A percentile compares a stretch with the other conserved stretches of the same genome.
phyloP scores from a whole-genome alignment of 2,329 filamentous ascomycete genomes.

The Sporothrix pallida region DNA sequence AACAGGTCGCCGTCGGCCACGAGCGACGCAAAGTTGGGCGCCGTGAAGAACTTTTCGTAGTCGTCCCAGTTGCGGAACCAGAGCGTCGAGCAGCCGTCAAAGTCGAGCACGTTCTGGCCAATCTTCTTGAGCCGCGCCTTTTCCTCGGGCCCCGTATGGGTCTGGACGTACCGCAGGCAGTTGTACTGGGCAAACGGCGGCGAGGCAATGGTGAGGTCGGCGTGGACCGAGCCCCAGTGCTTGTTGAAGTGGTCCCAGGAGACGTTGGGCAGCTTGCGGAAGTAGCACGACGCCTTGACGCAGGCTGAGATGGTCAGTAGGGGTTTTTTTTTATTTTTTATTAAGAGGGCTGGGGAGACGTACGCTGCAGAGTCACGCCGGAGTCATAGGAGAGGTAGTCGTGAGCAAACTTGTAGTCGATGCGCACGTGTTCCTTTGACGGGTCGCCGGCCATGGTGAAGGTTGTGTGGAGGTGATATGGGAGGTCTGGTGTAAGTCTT shows the following conservation, averaged over 20 bases:
- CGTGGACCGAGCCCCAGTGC: constrained; percentile 28
- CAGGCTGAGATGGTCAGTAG: background rate
- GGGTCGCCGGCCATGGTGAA: constrained; percentile 8
- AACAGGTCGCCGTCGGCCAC: constrained; percentile 24
- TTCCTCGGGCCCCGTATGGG: constrained; percentile 29
- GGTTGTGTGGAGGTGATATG: background rate
- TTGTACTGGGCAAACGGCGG: constrained; percentile 24
- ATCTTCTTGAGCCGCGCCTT: constrained; percentile 9
- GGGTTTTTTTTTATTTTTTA: background rate
- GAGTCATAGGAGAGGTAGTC: constrained; percentile 27
- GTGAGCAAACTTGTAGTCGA: constrained; percentile 30
- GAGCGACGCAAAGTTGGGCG: background rate
- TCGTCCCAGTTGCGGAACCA: constrained; percentile 31
- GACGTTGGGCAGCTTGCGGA: constrained; percentile 5
- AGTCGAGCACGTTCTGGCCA: constrained; percentile 14
- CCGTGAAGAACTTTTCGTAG: constrained; percentile 24
- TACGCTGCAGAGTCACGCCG: constrained; percentile 23
- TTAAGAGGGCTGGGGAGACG: background rate
- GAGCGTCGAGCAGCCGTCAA: constrained; percentile 31
- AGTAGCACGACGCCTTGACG: constrained; percentile 31
- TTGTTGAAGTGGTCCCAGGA: constrained; percentile 28
- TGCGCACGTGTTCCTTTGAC: constrained; percentile 23
- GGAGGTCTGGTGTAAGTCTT: background rate
- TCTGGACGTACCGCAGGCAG: constrained; percentile 27
- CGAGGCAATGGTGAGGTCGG: constrained; percentile 26